Percentiles rank a stretch among this genome's conserved stretches.
Evolutionary conservation across 148 eudicot genomes (phyloP).

Genomic region (Fagopyrum esculentum): DNA sequence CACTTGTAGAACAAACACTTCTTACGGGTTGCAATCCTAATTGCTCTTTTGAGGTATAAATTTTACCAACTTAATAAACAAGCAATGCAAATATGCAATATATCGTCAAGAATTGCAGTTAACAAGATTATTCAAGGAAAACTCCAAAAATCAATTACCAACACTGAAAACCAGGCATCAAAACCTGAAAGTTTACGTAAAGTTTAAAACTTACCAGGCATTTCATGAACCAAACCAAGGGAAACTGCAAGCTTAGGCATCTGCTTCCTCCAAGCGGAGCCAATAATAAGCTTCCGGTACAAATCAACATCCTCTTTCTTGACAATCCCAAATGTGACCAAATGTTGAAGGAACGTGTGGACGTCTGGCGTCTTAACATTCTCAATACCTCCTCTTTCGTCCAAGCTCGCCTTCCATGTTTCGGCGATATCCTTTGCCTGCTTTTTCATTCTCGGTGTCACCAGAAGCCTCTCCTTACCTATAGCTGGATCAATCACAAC

Average conservation of each 20-base stretch:
- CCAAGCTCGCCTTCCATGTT: constrained; percentile 90
- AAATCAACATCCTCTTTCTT: constrained; percentile 69
- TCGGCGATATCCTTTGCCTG: constrained; percentile 78
- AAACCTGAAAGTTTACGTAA: neutral
- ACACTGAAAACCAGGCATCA: neutral
- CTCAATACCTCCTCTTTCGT: constrained; percentile 86
- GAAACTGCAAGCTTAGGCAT: constrained; percentile 98
- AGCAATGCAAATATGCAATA: neutral
- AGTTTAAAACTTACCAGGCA: constrained; percentile 63
- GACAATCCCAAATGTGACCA: constrained; percentile 92
- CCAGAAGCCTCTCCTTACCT: constrained; percentile 73
- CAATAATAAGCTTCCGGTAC: constrained; percentile 89
- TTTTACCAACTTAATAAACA: neutral
- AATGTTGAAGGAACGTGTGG: constrained; percentile 88
- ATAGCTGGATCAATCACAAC: constrained; percentile 72
- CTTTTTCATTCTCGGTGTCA: constrained; percentile 62
- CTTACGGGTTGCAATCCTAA: neutral
- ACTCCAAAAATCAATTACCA: neutral
- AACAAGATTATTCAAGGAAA: neutral
- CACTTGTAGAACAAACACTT: neutral
- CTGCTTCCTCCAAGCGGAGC: constrained; percentile 97
- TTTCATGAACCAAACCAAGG: constrained; percentile 73
- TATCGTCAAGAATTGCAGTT: neutral
- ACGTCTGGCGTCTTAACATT: constrained; percentile 93
- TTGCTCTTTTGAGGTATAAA: neutral